phyloP scores from a whole-genome alignment of 2,329 filamentous ascomycete genomes.

The Phialophora macrospora region DNA sequence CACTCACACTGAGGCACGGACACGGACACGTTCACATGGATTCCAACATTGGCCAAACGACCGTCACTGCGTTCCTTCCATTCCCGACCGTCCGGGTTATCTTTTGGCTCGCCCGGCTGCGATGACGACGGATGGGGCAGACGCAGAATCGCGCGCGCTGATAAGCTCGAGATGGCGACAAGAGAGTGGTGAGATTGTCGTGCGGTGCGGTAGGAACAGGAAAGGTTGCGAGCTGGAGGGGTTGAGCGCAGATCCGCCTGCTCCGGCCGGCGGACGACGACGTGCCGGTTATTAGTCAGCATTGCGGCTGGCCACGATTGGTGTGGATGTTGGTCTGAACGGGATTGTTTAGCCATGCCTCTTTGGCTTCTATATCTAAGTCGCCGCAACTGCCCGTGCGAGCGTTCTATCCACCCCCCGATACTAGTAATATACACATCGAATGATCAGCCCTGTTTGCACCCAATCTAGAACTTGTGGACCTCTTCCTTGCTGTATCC shows the following conservation, averaged over 20 bases:
- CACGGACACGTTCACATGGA: conserved; percentile 1
- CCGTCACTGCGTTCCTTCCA: conserved; percentile 25
- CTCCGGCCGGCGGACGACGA: conserved; percentile 2
- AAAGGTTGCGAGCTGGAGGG: neutral
- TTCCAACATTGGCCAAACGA: conserved; percentile 9
- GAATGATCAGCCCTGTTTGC: conserved; percentile 15
- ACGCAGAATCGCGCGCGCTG: neutral
- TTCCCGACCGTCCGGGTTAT: conserved; percentile 13
- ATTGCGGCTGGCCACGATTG: neutral
- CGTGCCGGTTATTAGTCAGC: neutral
- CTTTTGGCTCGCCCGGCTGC: neutral
- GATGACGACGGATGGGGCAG: neutral
- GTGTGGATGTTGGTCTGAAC: neutral
- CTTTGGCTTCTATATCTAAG: conserved; percentile 1
- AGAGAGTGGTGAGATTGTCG: neutral
- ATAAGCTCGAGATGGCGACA: neutral
- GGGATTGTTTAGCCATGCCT: conserved; percentile 8
- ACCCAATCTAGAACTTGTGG: conserved; percentile 58
- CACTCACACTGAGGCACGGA: neutral
- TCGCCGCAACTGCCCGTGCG: neutral
- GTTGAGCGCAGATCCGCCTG: neutral
- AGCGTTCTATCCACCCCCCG: neutral
- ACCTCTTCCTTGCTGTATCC: conserved; percentile 65
- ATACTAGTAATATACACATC: conserved; percentile 31
- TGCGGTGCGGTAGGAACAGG: neutral